Base-by-base conservation (phyloP, 345 rosid species). In the Bruguiera sexangula region DNA sequence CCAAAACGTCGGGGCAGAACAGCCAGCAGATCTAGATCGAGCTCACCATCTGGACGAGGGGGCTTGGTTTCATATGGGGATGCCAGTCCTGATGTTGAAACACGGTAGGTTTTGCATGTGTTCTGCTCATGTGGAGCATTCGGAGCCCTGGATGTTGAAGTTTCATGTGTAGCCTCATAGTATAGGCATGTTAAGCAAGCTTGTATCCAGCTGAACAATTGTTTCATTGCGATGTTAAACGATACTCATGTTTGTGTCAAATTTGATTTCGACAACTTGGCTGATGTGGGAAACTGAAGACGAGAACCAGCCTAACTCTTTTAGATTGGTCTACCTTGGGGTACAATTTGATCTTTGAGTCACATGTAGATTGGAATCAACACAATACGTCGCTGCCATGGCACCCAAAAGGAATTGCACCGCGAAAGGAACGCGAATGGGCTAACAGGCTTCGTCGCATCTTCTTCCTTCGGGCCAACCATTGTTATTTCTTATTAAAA, bases 21-120 rank as follows among this genome's bases (percentile, higher is more conserved):
- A 56, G 63, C 80, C 43, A 63, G 73, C 79, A 82, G 75, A 67
- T 88, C 96, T 48, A 73, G 75, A 58, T 86, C 96, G 67, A 82
- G 82, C 70, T 89, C 97, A 13, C 91, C 89, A 22, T 60, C 93
- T 18, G 96, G 83, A 63, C 85, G 73, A 58, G 80, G 83, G 71
- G 90, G 96, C 34, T 72, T 95, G 80, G 99, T 95, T 67, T 87
- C 92, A 58, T 91, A 91, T 73, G 92, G 86, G 48, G 98, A 94
- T 67, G 79, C 65, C 54, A 86, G 88, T 77, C 80, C 84, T 31
- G 84, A 80, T 66, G 32, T 54, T 15, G 75, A 75, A 68, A 69
- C 43, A 58, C 68, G 57, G 67, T 73, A 56, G 71, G 32, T 21
- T 43, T n/a, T n/a, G 10, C 26, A 30, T 30, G 18, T 58, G 4